Base-by-base conservation (phyloP, 495 filamentous ascomycete species). In the Neurospora terricola region DNA sequence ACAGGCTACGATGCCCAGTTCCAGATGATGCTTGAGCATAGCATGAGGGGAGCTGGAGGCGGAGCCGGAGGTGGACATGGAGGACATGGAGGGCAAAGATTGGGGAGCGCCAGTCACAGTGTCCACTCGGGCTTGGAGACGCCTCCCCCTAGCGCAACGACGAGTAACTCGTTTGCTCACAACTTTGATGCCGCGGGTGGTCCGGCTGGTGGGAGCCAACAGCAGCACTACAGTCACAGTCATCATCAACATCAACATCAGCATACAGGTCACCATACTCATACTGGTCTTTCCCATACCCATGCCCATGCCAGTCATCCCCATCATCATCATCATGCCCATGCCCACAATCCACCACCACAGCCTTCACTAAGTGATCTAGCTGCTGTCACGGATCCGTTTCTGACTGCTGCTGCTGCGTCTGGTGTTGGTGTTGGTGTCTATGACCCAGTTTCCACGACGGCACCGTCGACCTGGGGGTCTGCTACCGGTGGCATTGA, bases 121-220 rank as follows among this genome's bases (percentile, higher is more conserved):
- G 69, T 70, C 54, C 72, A 76, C n/a, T 45, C 71, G 54, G 76
- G 78, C 6, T 77, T 82, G 4, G 77, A 74, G 10, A 82, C 80
- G 1, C 81, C 80, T 21, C 78, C 80, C 3, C 81, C 78, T 21
- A 79, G 69, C 3, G 80, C 80, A 12, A 78, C 78, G 10, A 45
- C 79, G 14, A 70, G 72, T 23, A 76, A 68, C 23, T 80, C 77
- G 0, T 81, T 80, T 66, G 45, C 71, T 3, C 73, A 76, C 14
- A 39, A 66, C 38, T 78, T 81, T 43, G 78, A 77, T 71, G 54
- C 70, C 10, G 16, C 72, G 72, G 23, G 70, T 23, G n/a, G 42
- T 48, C 14, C 39, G 39, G 12, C 34, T 54, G 23, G 66, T 73
- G 5, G 68, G 73, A 11, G 48, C 72, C 5, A 72, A 40, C 43